Conservation (phyloP, 164 flowering plant genomes). For the Dillenia turbinata region DNA sequence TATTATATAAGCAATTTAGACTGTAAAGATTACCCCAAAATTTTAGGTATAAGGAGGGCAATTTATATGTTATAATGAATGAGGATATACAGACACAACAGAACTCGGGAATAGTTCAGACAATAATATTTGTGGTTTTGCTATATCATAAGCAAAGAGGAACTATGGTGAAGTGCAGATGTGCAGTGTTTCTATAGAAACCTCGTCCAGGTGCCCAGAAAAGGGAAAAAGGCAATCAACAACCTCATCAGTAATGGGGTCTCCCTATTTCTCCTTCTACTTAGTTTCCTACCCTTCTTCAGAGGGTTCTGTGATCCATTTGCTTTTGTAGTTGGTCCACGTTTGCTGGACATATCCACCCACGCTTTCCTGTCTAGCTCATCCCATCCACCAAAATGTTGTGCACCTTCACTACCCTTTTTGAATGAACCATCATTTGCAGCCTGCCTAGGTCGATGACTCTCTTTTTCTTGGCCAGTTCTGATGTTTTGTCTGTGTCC, state of each 20-base stretch:
- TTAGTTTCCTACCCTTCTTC: slow-evolving; percentile 19
- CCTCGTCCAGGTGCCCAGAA: slow-evolving; percentile 37
- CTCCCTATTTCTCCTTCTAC: slow-evolving; percentile 28
- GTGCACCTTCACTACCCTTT: slow-evolving; percentile 6
- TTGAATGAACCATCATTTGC: slow-evolving; percentile 12
- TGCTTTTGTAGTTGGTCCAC: slow-evolving; percentile 6
- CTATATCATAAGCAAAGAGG: too few relatives aligned
- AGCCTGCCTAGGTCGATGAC: slow-evolving; percentile 27
- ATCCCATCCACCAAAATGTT: slow-evolving; percentile 54
- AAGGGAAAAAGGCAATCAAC: slow-evolving; percentile 39
- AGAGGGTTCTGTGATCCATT: slow-evolving; percentile 9
- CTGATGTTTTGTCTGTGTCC: slow-evolving; percentile 9
- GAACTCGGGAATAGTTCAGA: too few relatives aligned
- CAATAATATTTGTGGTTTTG: too few relatives aligned
- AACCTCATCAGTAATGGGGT: slow-evolving; percentile 34
- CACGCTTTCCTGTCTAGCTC: slow-evolving; percentile 29
- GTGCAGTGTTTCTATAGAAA: slow-evolving; percentile 9
- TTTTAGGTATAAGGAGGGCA: too few relatives aligned
- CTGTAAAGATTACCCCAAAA: too few relatives aligned
- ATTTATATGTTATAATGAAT: too few relatives aligned
- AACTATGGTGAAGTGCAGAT: not conserved
- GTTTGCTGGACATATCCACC: not conserved
- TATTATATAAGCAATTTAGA: too few relatives aligned
- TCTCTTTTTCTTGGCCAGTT: slow-evolving; percentile 1
- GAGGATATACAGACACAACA: too few relatives aligned